phyloP scores from a whole-genome alignment of 768 basidiomycete genomes.

The Psilocybe cyanescens region DNA sequence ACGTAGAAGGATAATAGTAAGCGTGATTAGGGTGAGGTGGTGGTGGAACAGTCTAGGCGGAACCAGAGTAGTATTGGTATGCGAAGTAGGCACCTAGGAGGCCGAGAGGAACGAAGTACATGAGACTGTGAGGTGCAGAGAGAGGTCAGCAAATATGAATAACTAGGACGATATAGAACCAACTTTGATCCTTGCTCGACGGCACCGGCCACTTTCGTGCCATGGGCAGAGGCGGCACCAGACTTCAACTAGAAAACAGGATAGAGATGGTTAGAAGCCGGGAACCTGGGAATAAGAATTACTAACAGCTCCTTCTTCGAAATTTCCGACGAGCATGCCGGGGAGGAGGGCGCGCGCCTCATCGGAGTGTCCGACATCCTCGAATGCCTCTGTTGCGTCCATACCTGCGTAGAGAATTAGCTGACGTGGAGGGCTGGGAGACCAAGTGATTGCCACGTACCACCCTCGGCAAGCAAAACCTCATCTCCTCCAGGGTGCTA shows the following conservation, averaged over 20 bases:
- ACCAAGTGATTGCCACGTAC: constrained; percentile 49
- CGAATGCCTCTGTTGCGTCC: constrained; percentile 98
- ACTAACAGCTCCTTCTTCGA: constrained; percentile 72
- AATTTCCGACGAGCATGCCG: constrained; percentile 80
- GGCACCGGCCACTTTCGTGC: constrained; percentile 47
- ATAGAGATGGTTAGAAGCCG: constrained; percentile 4
- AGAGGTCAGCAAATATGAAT: constrained; percentile 9
- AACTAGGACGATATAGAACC: constrained; percentile 25
- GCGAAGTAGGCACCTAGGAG: constrained; percentile 87
- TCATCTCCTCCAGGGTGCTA: constrained; percentile 98
- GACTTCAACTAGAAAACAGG: constrained; percentile 60
- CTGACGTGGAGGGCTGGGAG: constrained; percentile 12
- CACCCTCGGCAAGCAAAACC: constrained; percentile 91
- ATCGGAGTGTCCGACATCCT: constrained; percentile 99
- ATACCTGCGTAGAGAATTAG: constrained; percentile 56
- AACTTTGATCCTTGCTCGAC: constrained; percentile 75
- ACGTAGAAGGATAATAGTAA: not conserved
- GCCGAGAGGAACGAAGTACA: constrained; percentile 85
- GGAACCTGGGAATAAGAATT: constrained; percentile 1
- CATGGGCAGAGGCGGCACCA: constrained; percentile 49
- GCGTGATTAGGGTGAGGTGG: constrained; percentile 2
- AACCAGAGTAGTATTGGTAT: constrained; percentile 74
- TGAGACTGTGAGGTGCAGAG: constrained; percentile 49
- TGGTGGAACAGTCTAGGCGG: constrained; percentile 34
- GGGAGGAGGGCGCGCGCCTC: constrained; percentile 89